phyloP scores from a whole-genome alignment of 202 grass and related monocot species.

The Alloteropsis angusta region DNA sequence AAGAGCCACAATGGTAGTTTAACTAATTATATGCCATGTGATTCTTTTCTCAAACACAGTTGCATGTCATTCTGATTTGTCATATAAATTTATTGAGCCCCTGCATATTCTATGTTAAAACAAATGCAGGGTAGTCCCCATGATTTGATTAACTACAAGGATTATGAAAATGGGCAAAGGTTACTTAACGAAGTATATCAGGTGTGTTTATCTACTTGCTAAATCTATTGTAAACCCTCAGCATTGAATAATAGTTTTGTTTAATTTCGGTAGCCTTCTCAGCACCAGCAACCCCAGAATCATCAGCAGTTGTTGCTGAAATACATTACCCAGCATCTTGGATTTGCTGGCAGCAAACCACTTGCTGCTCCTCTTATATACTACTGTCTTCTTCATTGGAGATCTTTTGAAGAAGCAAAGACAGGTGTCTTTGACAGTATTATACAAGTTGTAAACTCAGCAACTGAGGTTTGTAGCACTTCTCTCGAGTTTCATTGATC shows the following conservation, averaged over 20 bases:
- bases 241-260: not conserved
- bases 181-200: slow-evolving; percentile 54
- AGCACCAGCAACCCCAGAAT: slow-evolving; percentile 43
- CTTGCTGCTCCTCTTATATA: slow-evolving; percentile 78
- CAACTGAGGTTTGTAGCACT: slow-evolving; percentile 52
- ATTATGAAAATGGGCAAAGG: slow-evolving; percentile 50
- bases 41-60: not conserved
- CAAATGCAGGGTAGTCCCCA: slow-evolving; percentile 40
- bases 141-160: slow-evolving; percentile 40
- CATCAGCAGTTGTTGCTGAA: slow-evolving; percentile 63
- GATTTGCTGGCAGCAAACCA: slow-evolving; percentile 49
- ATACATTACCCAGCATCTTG: slow-evolving; percentile 67
- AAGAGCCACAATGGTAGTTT: slow-evolving; percentile 54
- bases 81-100: not conserved
- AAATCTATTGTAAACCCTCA: not conserved
- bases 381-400: slow-evolving; percentile 73
- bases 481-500: slow-evolving; percentile 16
- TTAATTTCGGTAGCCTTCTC: slow-evolving; percentile 28
- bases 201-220: slow-evolving; percentile 24
- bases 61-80: slow-evolving; percentile 10
- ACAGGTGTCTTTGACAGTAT: slow-evolving; percentile 70
- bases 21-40: slow-evolving; percentile 21
- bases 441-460: slow-evolving; percentile 66
- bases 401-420: slow-evolving; percentile 81
- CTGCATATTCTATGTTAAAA: not conserved